Conservation (phyloP, 768 basidiomycete genomes). For the Suillus clintonianus region DNA sequence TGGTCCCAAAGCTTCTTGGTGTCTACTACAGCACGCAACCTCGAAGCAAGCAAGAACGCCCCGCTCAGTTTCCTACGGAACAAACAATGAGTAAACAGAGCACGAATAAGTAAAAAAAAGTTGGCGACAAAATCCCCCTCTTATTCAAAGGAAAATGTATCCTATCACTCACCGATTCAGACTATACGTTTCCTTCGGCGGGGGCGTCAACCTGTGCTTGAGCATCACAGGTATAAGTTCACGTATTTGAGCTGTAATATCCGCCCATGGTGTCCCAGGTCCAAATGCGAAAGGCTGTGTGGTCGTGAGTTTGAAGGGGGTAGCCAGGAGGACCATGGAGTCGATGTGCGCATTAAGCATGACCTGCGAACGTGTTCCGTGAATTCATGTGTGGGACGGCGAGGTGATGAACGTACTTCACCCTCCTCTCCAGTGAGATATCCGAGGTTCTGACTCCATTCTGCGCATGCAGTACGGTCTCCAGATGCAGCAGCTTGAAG, state of each 20-base stretch:
- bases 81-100: neutral
- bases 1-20: conserved; percentile 77
- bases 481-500: conserved; percentile 75
- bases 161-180: conserved; percentile 67
- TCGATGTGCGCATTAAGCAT: conserved; percentile 88
- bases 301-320: conserved; percentile 72
- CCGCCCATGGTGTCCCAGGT: conserved; percentile 59
- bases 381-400: neutral
- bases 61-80: conserved; percentile 78
- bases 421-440: conserved; percentile 91
- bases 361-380: conserved; percentile 32
- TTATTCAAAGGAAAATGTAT: neutral
- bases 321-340: conserved; percentile 82
- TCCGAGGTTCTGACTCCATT: conserved; percentile 78
- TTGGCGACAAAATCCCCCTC: neutral
- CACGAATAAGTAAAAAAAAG: neutral
- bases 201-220: conserved; percentile 83
- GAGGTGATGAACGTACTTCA: conserved; percentile 47
- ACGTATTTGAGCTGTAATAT: conserved; percentile 77
- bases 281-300: conserved; percentile 82
- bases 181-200: conserved; percentile 93
- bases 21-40: conserved; percentile 73
- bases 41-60: conserved; percentile 75
- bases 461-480: conserved; percentile 65
- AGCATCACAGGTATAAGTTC: conserved; percentile 89